Evolutionary conservation across 2,329 filamentous ascomycete species (phyloP).

Genomic region (Madurella mycetomatis): DNA sequence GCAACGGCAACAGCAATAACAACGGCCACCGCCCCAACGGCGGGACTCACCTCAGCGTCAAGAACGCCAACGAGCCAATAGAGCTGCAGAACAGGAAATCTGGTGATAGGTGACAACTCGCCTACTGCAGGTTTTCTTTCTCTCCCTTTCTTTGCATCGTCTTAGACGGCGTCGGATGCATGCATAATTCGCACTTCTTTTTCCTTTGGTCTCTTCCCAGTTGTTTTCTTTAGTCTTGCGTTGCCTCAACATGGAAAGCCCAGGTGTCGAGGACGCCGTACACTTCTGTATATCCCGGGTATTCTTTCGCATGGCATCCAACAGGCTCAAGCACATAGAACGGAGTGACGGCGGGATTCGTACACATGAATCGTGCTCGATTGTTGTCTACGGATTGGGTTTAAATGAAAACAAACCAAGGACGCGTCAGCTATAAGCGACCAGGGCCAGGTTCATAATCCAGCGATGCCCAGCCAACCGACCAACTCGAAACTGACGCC

Average conservation of each 20-base stretch:
- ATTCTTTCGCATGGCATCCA: too few relatives aligned
- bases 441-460: neutral
- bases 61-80: constrained; percentile 34
- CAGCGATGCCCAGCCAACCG: neutral
- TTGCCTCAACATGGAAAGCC: neutral
- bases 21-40: constrained; percentile 27
- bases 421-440: neutral
- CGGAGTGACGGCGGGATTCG: too few relatives aligned
- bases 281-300: too few relatives aligned
- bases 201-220: neutral
- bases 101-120: constrained; percentile 29
- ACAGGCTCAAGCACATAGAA: too few relatives aligned
- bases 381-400: too few relatives aligned
- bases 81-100: constrained; percentile 49
- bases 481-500: too few relatives aligned
- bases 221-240: neutral
- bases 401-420: neutral
- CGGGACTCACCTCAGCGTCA: constrained; percentile 11
- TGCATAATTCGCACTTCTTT: neutral
- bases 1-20: constrained; percentile 12
- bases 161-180: neutral
- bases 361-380: too few relatives aligned
- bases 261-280: too few relatives aligned
- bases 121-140: neutral
- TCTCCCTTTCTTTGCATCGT: neutral